These are phyloP conservation scores for Lipomyces starkeyi DNA, from an alignment of 805 yeast species.

Conservation along the genomic window DNA sequence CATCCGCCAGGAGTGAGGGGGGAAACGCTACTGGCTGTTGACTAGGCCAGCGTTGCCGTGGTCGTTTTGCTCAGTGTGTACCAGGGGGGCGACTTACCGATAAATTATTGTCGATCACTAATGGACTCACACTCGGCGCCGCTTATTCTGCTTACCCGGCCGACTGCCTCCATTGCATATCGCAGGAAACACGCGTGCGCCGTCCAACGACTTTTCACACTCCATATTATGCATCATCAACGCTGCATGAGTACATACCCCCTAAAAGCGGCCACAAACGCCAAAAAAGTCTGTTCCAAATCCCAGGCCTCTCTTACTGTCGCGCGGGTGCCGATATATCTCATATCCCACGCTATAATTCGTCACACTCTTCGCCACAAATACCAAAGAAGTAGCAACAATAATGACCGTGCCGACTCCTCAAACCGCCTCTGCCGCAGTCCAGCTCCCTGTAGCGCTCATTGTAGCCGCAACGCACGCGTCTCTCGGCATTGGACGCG, in stretches of 20 bases:
- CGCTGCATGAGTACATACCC: no score
- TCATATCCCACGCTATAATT: no score
- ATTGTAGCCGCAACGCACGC: conserved; percentile 90
- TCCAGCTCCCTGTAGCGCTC: conserved; percentile 51
- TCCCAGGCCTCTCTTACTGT: no score
- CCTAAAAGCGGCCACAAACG: no score
- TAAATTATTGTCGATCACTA: not conserved
- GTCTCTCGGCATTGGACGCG: conserved; percentile 78
- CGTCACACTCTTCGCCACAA: not conserved
- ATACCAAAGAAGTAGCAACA: not conserved
- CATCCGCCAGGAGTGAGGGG: not conserved
- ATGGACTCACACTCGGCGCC: no score
- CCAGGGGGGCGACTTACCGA: not conserved
- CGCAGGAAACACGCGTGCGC: not conserved
- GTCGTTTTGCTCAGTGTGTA: not conserved
- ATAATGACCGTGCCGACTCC: not conserved
- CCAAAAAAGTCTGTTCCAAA: not conserved
- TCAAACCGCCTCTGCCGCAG: conserved; percentile 7
- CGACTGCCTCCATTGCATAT: not conserved
- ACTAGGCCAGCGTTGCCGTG: not conserved
- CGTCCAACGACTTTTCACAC: not conserved
- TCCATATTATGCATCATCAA: not conserved
- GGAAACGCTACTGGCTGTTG: not conserved
- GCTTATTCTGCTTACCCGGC: not conserved
- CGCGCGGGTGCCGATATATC: no score